Conservation (phyloP, 306 rosid genomes). For the Vigna reflexopilosa region DNA sequence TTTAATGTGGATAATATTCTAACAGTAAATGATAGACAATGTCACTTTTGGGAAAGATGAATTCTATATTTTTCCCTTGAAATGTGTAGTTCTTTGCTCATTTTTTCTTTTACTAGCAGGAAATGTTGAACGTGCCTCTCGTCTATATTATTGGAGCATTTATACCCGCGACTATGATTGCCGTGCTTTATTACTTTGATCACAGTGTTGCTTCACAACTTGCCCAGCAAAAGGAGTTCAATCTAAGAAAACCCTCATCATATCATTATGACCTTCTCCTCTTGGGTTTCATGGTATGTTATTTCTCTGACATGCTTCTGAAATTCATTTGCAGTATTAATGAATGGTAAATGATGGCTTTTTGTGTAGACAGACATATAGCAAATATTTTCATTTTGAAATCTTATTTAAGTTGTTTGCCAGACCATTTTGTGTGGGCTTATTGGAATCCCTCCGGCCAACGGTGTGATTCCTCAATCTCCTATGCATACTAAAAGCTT, state of each 20-base stretch:
- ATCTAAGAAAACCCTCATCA: conserved; percentile 84
- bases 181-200: conserved; percentile 84
- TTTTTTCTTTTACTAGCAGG: conserved; percentile 57
- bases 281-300: conserved; percentile 75
- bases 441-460: conserved; percentile 85
- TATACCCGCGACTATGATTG: conserved; percentile 90
- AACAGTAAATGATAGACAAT: neutral
- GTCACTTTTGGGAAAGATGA: conserved; percentile 11
- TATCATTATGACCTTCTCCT: conserved; percentile 90
- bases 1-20: conserved; percentile 14
- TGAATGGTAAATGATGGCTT: neutral
- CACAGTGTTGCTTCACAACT: conserved; percentile 96
- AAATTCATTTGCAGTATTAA: conserved; percentile 15
- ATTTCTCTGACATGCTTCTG: conserved; percentile 11
- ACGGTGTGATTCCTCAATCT: conserved; percentile 93
- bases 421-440: conserved; percentile 83
- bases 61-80: conserved; percentile 19
- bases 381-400: conserved; percentile 26
- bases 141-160: conserved; percentile 82
- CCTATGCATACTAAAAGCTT: conserved; percentile 93
- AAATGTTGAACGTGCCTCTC: conserved; percentile 80
- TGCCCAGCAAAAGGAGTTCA: conserved; percentile 86
- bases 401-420: conserved; percentile 31
- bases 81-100: conserved; percentile 34
- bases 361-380: neutral